These are phyloP conservation scores for Heliocybe sulcata DNA, from an alignment of 1,284 basidiomycete genomes.

Conservation along the genomic window DNA sequence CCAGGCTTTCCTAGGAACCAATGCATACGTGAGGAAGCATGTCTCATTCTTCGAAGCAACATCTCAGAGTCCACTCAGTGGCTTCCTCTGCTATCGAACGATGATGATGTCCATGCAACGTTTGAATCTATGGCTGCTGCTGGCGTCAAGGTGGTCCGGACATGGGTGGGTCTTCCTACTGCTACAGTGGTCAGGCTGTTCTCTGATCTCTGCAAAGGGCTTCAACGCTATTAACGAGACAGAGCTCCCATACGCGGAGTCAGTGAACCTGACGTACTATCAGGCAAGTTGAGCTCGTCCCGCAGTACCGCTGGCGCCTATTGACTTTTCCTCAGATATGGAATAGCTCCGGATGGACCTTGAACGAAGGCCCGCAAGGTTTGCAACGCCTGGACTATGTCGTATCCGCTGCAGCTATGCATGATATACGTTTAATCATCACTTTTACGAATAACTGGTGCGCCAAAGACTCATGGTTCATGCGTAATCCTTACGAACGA, in stretches of 20 bases:
- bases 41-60: neutral
- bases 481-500: neutral
- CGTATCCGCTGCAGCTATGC: constrained; percentile 47
- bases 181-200: constrained; percentile 4
- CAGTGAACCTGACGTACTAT: constrained; percentile 41
- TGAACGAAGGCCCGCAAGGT: constrained; percentile 59
- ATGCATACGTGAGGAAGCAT: constrained; percentile 25
- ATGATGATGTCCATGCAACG: constrained; percentile 51
- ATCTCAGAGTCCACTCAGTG: constrained; percentile 26
- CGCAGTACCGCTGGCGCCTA: neutral
- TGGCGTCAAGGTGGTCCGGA: constrained; percentile 55
- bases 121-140: constrained; percentile 47
- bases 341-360: constrained; percentile 39
- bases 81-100: constrained; percentile 47
- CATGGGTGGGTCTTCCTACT: constrained; percentile 56
- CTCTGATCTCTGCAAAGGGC: constrained; percentile 34
- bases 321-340: constrained; percentile 27
- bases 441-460: constrained; percentile 71
- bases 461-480: constrained; percentile 1
- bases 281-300: constrained; percentile 24
- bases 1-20: constrained; percentile 32
- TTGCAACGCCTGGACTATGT: constrained; percentile 63
- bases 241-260: constrained; percentile 45
- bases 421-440: constrained; percentile 51
- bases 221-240: constrained; percentile 44